Base-by-base conservation (phyloP, 2,329 filamentous ascomycete species). In the Bipolaris zeicola region DNA sequence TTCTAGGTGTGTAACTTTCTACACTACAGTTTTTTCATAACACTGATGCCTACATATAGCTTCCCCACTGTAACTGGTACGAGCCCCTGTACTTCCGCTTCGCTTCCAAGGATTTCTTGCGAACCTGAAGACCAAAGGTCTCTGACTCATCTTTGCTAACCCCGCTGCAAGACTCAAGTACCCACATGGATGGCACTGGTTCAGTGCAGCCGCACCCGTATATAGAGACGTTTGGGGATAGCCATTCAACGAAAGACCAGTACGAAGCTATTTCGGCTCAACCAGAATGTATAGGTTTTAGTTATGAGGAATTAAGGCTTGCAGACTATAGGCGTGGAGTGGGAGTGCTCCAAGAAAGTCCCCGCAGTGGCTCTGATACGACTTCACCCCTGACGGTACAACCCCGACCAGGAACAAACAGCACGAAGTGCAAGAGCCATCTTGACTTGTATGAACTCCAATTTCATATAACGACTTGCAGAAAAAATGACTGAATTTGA, bases 321-420 rank as follows among this genome's bases (percentile, higher is more conserved):
- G 46, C 34, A 49, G 46, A 49, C 41, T 55, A 55, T 47, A n/a
- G 46, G 41, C n/a, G 26, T 8, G 52, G 52, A 41, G 36, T 38
- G 26, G 39, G 18, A 16, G 20, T 36, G 18, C 33, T 52, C 14
- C 49, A 14, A 37, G 28, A 36, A 36, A 36, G 14, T n/a, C 13
- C 33, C 14, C 11, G 31, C 44, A 13, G 10, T 13, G 26, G 20
- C 33, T 36, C 13, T 13, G 44, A 37, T 44, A 24, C 28, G 13
- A 31, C 37, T 31, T 57, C 39, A 20, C 16, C 18, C 6, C 26
- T 26, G 18, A 28, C 20, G n/a, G 52, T 28, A 33, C 39, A 52
- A 31, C 37, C 5, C 26, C 28, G 42, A n/a, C 39, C 26, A 46
- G 34, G 46, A 22, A 28, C 50, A 11, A 26, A 53, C 28, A 36